Conservation (phyloP, 2,329 filamentous ascomycete genomes). For the Paraconiothyrium brasiliense region DNA sequence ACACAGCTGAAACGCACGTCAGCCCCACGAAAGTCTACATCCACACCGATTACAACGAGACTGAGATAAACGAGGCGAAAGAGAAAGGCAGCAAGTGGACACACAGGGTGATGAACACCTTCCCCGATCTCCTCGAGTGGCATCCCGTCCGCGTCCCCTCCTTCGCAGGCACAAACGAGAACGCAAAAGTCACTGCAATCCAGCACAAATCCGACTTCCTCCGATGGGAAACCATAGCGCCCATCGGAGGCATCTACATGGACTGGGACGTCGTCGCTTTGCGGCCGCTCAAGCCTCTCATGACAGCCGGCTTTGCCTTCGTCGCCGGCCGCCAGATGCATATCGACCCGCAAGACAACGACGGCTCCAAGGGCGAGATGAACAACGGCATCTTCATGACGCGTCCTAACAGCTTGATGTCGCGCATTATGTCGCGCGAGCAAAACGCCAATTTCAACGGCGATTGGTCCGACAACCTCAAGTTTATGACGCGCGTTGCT, state of each 20-base stretch:
- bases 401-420: conserved; percentile 20
- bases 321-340: conserved; percentile 25
- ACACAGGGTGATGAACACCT: conserved; percentile 27
- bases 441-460: conserved; percentile 21
- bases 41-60: conserved; percentile 32
- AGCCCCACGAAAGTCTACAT: conserved; percentile 30
- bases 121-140: conserved; percentile 24
- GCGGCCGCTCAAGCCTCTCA: conserved; percentile 21
- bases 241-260: conserved; percentile 29
- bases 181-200: conserved; percentile 21
- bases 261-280: conserved; percentile 32
- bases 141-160: conserved; percentile 22
- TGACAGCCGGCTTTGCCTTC: conserved; percentile 25
- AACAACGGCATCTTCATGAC: conserved; percentile 33
- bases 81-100: conserved; percentile 26
- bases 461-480: conserved; percentile 25
- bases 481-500: conserved; percentile 24
- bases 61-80: conserved; percentile 23
- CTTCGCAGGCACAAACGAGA: conserved; percentile 14
- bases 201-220: conserved; percentile 35
- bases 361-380: conserved; percentile 22
- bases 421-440: conserved; percentile 27
- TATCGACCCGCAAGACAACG: no score
- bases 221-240: conserved; percentile 26
- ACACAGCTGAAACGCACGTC: conserved; percentile 26